phyloP scores from a whole-genome alignment of 1,284 basidiomycete species.

The Sanghuangporus baumii region DNA sequence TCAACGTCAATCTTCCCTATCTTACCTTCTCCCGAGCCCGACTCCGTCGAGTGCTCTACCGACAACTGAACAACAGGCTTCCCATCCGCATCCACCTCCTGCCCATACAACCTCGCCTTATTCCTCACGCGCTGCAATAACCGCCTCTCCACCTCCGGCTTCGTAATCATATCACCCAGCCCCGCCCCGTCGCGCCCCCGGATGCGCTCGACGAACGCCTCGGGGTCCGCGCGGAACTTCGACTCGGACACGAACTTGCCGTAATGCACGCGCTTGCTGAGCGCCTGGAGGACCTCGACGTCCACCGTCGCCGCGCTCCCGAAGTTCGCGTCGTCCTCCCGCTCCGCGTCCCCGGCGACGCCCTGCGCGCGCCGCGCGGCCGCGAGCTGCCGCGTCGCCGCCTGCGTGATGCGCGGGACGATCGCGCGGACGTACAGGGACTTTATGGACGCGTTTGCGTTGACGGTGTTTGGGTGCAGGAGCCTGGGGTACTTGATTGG shows the following conservation, averaged over 20 bases:
- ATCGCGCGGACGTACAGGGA: conserved; percentile 84
- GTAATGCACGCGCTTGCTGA: conserved; percentile 96
- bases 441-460: conserved; percentile 84
- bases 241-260: conserved; percentile 99
- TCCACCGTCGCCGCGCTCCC: conserved; percentile 93
- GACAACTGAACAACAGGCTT: conserved; percentile 36
- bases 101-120: conserved; percentile 91
- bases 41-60: conserved; percentile 22
- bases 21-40: neutral
- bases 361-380: conserved; percentile 58
- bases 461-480: conserved; percentile 79
- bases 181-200: conserved; percentile 49
- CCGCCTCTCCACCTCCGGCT: conserved; percentile 89
- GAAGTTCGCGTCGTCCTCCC: conserved; percentile 94
- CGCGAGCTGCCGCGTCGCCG: conserved; percentile 57
- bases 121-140: conserved; percentile 84
- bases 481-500: conserved; percentile 74
- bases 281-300: conserved; percentile 89
- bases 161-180: conserved; percentile 87
- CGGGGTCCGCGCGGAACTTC: conserved; percentile 84
- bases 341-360: conserved; percentile 59
- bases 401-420: conserved; percentile 77
- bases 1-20: conserved; percentile 86
- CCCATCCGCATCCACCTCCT: conserved; percentile 79
- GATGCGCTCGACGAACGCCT: conserved; percentile 90